phyloP scores from a whole-genome alignment of 306 rosid genomes.

The Fragaria ananassa region DNA sequence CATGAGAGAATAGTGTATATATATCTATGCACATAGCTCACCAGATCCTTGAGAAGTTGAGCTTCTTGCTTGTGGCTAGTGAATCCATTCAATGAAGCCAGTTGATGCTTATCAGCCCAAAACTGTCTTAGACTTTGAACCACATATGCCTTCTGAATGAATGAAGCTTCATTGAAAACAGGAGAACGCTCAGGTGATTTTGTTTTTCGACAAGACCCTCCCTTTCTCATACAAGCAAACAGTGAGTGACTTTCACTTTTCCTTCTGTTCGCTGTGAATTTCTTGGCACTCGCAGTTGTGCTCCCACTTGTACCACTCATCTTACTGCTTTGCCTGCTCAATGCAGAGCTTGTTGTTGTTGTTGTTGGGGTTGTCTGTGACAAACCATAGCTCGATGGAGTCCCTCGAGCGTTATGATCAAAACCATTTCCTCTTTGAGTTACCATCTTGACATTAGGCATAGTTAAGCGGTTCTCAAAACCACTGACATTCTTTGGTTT shows the following conservation, averaged over 20 bases:
- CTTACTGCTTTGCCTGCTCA: slow-evolving; percentile 30
- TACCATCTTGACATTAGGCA: slow-evolving; percentile 32
- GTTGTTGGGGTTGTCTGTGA: slow-evolving; percentile 32
- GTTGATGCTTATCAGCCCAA: slow-evolving; percentile 82
- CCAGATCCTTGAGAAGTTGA: slow-evolving; percentile 68
- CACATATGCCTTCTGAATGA: slow-evolving; percentile 60
- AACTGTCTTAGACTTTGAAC: slow-evolving; percentile 58
- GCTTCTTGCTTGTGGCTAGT: slow-evolving; percentile 72
- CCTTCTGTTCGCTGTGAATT: slow-evolving; percentile 47
- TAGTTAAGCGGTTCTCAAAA: slow-evolving; percentile 9
- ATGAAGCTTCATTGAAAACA: slow-evolving; percentile 49
- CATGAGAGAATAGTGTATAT: not conserved
- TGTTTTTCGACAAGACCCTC: slow-evolving; percentile 46
- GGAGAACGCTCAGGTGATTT: slow-evolving; percentile 58
- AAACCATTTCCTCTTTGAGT: slow-evolving; percentile 32
- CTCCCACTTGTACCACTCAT: slow-evolving; percentile 50
- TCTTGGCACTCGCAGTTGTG: slow-evolving; percentile 54
- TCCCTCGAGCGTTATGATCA: slow-evolving; percentile 30
- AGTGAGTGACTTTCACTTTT: slow-evolving; percentile 51
- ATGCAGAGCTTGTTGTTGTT: slow-evolving; percentile 33
- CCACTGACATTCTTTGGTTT: slow-evolving; percentile 30
- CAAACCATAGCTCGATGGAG: slow-evolving; percentile 28
- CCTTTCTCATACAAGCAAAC: slow-evolving; percentile 73
- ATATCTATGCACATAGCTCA: slow-evolving; percentile 25
- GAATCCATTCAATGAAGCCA: slow-evolving; percentile 71